Percentiles rank a stretch among this genome's conserved stretches.
These are phyloP conservation scores for Plantago coronopus DNA, from an alignment of 305 asterid species.

Conservation along the genomic window DNA sequence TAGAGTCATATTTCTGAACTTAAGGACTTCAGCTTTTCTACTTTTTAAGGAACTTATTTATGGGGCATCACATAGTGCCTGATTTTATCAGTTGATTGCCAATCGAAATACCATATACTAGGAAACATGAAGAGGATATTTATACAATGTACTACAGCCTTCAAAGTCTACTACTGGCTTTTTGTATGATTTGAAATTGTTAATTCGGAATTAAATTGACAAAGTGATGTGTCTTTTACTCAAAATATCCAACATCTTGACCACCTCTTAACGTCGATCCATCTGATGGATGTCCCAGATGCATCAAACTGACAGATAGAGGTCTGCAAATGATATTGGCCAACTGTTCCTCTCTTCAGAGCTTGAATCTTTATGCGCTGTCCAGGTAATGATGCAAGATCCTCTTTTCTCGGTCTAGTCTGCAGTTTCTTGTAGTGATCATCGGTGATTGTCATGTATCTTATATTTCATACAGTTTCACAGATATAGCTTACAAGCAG, in stretches of 20 bases:
- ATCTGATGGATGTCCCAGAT: conserved; percentile 42
- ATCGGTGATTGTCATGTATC: conserved; percentile 12
- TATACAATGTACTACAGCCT: background rate
- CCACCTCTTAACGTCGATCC: conserved; percentile 3
- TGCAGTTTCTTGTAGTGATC: conserved; percentile 6
- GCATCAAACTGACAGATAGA: conserved; percentile 74
- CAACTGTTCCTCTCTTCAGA: conserved; percentile 60
- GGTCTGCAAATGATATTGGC: conserved; percentile 65
- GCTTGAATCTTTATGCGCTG: conserved; percentile 91
- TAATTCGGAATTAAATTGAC: conserved; percentile 1
- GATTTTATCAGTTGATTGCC: background rate
- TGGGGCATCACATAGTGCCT: too few species aligned
- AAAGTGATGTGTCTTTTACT: conserved; percentile 12
- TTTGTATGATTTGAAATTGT: background rate
- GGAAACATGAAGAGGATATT: too few species aligned
- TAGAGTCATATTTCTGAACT: background rate
- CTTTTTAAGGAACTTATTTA: too few species aligned
- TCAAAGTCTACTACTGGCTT: conserved; percentile 1
- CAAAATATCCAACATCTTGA: background rate
- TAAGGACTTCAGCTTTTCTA: too few species aligned
- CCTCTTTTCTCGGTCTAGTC: background rate
- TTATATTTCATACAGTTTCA: conserved; percentile 53
- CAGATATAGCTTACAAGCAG: conserved; percentile 74
- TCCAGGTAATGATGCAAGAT: conserved; percentile 48
- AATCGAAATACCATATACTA: background rate